Percentiles rank a stretch among this genome's conserved stretches.
Evolutionary conservation across 139 green algal genomes (phyloP).

Genomic region (Desmodesmus armatus): DNA sequence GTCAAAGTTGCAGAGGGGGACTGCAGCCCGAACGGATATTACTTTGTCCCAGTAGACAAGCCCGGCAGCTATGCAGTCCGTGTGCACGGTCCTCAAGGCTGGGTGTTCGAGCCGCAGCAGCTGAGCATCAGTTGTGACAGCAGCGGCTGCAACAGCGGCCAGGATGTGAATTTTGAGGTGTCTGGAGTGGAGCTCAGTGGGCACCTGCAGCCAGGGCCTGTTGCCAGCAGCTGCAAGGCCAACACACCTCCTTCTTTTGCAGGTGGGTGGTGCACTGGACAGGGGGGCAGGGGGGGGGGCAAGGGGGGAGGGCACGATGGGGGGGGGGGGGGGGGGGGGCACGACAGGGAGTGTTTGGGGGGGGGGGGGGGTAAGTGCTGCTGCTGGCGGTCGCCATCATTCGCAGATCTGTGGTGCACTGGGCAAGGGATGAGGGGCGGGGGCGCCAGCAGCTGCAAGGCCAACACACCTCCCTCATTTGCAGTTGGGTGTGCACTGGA

Average conservation of each 20-base stretch:
- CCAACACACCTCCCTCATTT: no score
- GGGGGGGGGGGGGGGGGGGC: no score
- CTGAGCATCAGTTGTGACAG: slow-evolving; percentile 2
- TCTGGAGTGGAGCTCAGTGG: slow-evolving; percentile 18
- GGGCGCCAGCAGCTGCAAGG: slow-evolving; percentile 6
- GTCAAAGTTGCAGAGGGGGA: slow-evolving; percentile 28
- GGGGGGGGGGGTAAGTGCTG: neutral
- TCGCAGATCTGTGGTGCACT: neutral
- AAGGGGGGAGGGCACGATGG: no score
- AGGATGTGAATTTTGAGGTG: slow-evolving; percentile 39
- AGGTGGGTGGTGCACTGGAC: no score
- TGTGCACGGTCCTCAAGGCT: slow-evolving; percentile 11
- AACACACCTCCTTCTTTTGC: no score
- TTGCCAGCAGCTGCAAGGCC: slow-evolving; percentile 14
- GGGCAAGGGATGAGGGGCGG: slow-evolving; percentile 13
- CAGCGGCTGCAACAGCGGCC: neutral
- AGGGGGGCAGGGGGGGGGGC: no score
- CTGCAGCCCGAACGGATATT: slow-evolving; percentile 44
- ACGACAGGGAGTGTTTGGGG: no score
- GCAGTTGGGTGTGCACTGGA: no score
- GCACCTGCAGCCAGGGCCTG: slow-evolving; percentile 16
- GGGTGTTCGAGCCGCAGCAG: slow-evolving; percentile 27
- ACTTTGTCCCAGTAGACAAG: slow-evolving; percentile 40
- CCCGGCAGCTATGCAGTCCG: slow-evolving; percentile 20
- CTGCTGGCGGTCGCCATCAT: no score